A percentile compares a stretch with the other conserved stretches of the same genome.
These are phyloP conservation scores for Plasmodium cynomolgi DNA, from an alignment of 169 alveolate genomes.

Conservation along the genomic window DNA sequence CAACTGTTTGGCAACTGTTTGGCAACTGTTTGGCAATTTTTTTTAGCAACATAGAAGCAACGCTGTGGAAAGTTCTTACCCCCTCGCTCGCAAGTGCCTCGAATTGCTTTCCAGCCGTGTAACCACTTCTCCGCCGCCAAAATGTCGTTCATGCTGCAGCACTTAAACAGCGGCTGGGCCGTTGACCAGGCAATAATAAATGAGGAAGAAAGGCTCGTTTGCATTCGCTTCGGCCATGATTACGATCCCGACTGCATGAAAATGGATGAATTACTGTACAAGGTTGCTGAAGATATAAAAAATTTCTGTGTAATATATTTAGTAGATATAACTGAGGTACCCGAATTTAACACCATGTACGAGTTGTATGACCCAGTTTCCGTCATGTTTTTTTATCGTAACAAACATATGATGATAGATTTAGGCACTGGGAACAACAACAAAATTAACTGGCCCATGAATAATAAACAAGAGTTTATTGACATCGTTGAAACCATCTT, in stretches of 20 bases:
- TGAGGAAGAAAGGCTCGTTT: conserved; percentile 97
- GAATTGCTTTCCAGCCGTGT: not conserved
- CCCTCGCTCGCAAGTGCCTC: not conserved
- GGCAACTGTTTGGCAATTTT: not conserved
- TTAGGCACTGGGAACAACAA: conserved; percentile 99
- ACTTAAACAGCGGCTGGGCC: conserved; percentile 98
- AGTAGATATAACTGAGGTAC: conserved; percentile 98
- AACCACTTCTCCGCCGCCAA: conserved; percentile 52
- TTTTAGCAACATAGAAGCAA: not conserved
- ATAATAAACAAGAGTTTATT: conserved; percentile 97
- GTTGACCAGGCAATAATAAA: conserved; percentile 98
- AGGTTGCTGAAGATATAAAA: conserved; percentile 96
- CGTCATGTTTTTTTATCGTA: conserved; percentile 98
- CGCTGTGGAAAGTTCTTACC: not conserved
- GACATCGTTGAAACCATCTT: conserved; percentile 97
- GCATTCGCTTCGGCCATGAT: conserved; percentile 99
- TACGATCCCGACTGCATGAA: conserved; percentile 97
- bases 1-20: not conserved
- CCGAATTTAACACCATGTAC: conserved; percentile 99
- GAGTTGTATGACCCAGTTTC: conserved; percentile 98
- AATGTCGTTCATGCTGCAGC: conserved; percentile 99
- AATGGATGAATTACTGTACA: conserved; percentile 97
- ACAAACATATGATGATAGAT: conserved; percentile 99
- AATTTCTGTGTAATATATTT: conserved; percentile 97
- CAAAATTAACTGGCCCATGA: conserved; percentile 98